Conservation (phyloP, 257 asterid species). For the Solanum chiquidenum region DNA sequence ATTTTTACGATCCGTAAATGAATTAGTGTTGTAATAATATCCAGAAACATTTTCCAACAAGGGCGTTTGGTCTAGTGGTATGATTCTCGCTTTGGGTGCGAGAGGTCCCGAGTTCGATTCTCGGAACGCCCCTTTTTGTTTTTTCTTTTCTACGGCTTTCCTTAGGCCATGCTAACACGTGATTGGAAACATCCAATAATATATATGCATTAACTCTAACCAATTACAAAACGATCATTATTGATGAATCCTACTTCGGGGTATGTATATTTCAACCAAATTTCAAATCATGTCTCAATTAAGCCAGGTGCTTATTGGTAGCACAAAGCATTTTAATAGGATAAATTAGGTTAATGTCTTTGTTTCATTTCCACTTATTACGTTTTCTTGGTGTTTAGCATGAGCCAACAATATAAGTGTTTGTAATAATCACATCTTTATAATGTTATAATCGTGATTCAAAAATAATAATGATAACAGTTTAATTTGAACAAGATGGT, state of each 20-base stretch:
- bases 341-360: too few species aligned
- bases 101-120: constrained; percentile 79
- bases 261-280: background rate
- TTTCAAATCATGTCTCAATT: background rate
- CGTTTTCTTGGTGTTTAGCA: background rate
- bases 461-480: too few species aligned
- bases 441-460: background rate
- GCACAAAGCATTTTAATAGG: background rate
- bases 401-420: background rate
- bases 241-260: background rate
- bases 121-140: constrained; percentile 58
- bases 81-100: constrained; percentile 89
- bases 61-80: constrained; percentile 94
- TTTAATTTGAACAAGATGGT: background rate
- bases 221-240: background rate
- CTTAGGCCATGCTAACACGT: background rate
- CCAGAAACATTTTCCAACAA: accelerated
- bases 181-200: too few species aligned
- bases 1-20: background rate
- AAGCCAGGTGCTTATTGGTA: background rate
- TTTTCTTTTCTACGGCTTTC: too few species aligned
- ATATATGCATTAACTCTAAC: background rate
- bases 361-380: background rate
- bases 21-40: accelerated
- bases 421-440: background rate